Evolutionary conservation across 768 basidiomycete species (phyloP).

Genomic region (Mycena kentingensis): DNA sequence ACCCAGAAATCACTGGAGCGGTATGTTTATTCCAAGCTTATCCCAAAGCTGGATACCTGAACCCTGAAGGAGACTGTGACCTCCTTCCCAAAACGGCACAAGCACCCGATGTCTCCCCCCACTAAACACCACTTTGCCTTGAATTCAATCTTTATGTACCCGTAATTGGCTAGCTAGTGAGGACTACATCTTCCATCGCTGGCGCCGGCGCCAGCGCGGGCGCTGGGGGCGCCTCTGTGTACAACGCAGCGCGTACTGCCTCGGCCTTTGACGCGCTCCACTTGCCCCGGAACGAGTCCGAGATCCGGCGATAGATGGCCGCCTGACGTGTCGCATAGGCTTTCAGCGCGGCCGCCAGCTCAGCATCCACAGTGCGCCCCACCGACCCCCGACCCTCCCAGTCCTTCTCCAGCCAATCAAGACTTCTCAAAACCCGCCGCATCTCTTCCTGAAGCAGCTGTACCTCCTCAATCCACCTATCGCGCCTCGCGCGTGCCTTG

Average conservation of each 20-base stretch:
- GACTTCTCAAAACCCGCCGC: slow-evolving; percentile 4
- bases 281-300: neutral
- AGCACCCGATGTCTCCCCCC: too few relatives aligned
- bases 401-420: neutral
- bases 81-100: too few relatives aligned
- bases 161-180: too few relatives aligned
- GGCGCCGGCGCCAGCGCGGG: too few relatives aligned
- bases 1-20: too few relatives aligned
- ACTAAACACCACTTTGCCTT: too few relatives aligned
- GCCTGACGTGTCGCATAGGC: neutral
- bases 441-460: slow-evolving; percentile 25
- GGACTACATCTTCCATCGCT: too few relatives aligned
- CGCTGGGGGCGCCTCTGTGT: neutral
- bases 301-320: neutral
- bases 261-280: neutral
- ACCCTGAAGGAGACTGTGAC: too few relatives aligned
- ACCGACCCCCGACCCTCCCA: neutral
- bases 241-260: neutral
- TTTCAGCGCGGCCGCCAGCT: neutral
- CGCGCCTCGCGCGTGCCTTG: slow-evolving; percentile 18
- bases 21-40: too few relatives aligned
- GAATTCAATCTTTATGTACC: too few relatives aligned
- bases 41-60: too few relatives aligned
- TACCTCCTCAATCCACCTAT: slow-evolving; percentile 27
- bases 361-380: neutral